Conservation (phyloP, 345 rosid genomes). For the Anacardium occidentale region DNA sequence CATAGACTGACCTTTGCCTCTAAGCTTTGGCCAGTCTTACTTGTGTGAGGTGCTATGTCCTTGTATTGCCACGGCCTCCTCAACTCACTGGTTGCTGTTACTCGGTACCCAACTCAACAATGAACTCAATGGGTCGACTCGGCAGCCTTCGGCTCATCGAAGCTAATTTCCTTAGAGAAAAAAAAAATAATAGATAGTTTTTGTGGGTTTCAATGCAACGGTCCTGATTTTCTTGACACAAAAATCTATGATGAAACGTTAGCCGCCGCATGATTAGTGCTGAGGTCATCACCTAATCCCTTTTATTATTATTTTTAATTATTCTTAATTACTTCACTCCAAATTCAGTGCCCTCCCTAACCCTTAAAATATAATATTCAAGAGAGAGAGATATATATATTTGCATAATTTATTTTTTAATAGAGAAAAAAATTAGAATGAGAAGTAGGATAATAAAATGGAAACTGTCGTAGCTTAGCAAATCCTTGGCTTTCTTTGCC, state of each 20-base stretch:
- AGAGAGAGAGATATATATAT: too few relatives aligned
- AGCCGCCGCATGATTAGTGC: slow-evolving; percentile 25
- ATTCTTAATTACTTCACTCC: not conserved
- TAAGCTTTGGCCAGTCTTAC: slow-evolving; percentile 13
- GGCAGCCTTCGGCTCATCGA: not conserved
- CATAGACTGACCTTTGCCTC: slow-evolving; percentile 29
- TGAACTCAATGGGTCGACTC: too few relatives aligned
- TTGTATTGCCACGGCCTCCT: slow-evolving; percentile 11
- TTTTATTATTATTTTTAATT: too few relatives aligned
- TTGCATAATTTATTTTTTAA: too few relatives aligned
- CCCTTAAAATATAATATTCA: too few relatives aligned
- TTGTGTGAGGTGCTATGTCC: slow-evolving; percentile 29
- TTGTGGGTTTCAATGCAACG: slow-evolving; percentile 31
- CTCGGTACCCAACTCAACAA: slow-evolving; percentile 8
- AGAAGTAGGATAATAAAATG: not conserved
- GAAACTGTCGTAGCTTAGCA: not conserved
- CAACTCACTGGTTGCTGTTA: not conserved
- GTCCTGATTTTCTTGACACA: slow-evolving; percentile 19
- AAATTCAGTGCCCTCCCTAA: slow-evolving; percentile 32
- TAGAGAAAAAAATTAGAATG: too few relatives aligned
- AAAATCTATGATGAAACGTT: slow-evolving; percentile 29
- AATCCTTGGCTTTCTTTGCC: not conserved
- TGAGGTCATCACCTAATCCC: slow-evolving; percentile 18
- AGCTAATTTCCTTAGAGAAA: too few relatives aligned
- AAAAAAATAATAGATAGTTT: not conserved